Percentiles rank a stretch among this genome's conserved stretches.
phyloP scores from a whole-genome alignment of 805 yeast species.

The Kluyveromyces siamensis region DNA sequence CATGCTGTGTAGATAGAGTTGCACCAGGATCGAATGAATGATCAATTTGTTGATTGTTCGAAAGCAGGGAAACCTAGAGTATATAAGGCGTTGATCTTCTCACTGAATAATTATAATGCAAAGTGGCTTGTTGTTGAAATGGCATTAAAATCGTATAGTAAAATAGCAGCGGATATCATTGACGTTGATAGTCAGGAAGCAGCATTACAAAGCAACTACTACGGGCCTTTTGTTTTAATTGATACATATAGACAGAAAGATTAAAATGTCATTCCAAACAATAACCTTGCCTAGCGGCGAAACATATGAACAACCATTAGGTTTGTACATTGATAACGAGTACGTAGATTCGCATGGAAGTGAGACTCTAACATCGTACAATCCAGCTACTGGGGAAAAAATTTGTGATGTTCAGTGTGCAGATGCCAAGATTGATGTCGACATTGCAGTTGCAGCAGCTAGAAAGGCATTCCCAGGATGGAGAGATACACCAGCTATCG shows the following conservation, averaged over 20 bases:
- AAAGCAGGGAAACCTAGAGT: no score
- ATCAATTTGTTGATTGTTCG: no score
- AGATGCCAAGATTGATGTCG: slow-evolving; percentile 38
- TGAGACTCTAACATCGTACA: slow-evolving; percentile 27
- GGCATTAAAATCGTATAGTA: no score
- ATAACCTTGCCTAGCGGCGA: slow-evolving; percentile 60
- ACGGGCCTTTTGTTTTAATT: not conserved
- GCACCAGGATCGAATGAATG: no score
- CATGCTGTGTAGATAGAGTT: no score
- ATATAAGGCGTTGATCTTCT: no score
- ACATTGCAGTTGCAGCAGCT: slow-evolving; percentile 45
- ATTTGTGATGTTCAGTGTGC: slow-evolving; percentile 46
- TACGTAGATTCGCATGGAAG: slow-evolving; percentile 48
- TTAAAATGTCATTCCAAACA: slow-evolving; percentile 13
- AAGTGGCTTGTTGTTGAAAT: no score
- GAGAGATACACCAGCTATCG: slow-evolving; percentile 38
- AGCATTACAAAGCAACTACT: no score
- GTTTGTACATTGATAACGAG: slow-evolving; percentile 69
- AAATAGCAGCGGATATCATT: no score
- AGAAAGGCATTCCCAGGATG: slow-evolving; percentile 42
- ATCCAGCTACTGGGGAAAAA: slow-evolving; percentile 47
- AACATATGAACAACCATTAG: slow-evolving; percentile 62
- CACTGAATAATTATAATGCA: no score
- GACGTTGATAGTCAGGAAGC: no score
- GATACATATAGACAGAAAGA: not conserved